phyloP scores from a whole-genome alignment of 2,329 filamentous ascomycete species.

The Periconia sp. region DNA sequence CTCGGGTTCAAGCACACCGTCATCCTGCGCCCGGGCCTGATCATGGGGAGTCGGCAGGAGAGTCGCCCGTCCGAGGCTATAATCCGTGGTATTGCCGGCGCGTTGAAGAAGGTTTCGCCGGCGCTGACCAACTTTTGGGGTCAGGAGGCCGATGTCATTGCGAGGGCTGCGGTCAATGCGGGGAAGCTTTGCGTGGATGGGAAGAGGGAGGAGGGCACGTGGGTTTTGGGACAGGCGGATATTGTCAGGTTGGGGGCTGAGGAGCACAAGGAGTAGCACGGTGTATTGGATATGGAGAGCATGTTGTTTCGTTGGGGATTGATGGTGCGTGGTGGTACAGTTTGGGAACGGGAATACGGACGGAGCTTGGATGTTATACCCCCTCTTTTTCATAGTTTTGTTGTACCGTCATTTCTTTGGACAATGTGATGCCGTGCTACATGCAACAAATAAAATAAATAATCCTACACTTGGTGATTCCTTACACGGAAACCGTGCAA shows the following conservation, averaged over 20 bases:
- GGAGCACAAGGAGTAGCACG: background rate
- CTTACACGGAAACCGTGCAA: too few relatives aligned
- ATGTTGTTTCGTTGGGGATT: background rate
- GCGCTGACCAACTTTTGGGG: conserved; percentile 65
- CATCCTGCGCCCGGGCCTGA: conserved; percentile 72
- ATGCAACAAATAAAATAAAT: too few relatives aligned
- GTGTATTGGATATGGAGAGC: background rate
- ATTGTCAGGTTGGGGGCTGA: conserved; percentile 66
- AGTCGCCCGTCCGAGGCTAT: conserved; percentile 61
- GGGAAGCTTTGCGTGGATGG: conserved; percentile 55
- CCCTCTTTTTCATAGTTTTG: too few relatives aligned
- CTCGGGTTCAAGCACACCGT: conserved; percentile 77
- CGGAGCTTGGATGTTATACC: too few relatives aligned
- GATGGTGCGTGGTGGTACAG: too few relatives aligned
- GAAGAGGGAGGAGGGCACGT: conserved; percentile 58
- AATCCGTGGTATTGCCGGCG: conserved; percentile 57
- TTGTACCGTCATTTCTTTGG: too few relatives aligned
- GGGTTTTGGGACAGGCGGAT: conserved; percentile 62
- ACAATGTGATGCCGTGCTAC: too few relatives aligned
- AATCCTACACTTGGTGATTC: too few relatives aligned
- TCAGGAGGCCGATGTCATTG: conserved; percentile 75
- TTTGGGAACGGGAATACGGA: too few relatives aligned
- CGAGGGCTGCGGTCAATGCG: conserved; percentile 64
- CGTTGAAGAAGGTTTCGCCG: conserved; percentile 50
- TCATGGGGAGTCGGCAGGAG: conserved; percentile 70